Evolutionary conservation across 805 yeast genomes (phyloP).

Genomic region (Starmerella floricola): DNA sequence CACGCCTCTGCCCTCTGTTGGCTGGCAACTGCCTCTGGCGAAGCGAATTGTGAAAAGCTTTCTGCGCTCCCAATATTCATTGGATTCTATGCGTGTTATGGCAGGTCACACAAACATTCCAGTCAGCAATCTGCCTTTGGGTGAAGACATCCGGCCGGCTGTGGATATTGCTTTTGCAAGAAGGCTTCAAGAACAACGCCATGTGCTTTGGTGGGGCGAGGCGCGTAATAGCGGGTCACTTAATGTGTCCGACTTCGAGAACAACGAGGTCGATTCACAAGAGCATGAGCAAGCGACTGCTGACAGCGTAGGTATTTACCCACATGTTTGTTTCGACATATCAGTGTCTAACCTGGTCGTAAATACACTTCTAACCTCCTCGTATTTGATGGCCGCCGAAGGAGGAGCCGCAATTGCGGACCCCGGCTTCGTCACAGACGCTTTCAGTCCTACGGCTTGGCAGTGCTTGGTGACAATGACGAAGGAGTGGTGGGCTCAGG

Average conservation of each 20-base stretch:
- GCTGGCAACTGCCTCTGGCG: constrained; percentile 36
- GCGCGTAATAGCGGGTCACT: constrained; percentile 43
- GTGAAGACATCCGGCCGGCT: constrained; percentile 58
- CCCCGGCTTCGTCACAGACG: constrained; percentile 42
- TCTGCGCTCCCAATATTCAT: constrained; percentile 62
- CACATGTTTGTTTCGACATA: constrained; percentile 65
- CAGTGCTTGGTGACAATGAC: constrained; percentile 59
- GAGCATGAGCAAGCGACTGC: not conserved
- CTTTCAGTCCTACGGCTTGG: constrained; percentile 68
- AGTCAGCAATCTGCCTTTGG: constrained; percentile 63
- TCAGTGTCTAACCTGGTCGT: constrained; percentile 68
- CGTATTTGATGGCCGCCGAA: constrained; percentile 35
- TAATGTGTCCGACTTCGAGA: constrained; percentile 1
- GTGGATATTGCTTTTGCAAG: constrained; percentile 85
- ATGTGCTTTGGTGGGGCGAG: constrained; percentile 90
- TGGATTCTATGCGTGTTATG: constrained; percentile 49
- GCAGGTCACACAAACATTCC: constrained; percentile 73
- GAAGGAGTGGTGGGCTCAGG: constrained; percentile 70
- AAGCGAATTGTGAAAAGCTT: constrained; percentile 58
- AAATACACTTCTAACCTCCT: constrained; percentile 75
- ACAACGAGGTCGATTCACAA: not conserved
- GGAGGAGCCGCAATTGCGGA: constrained; percentile 26
- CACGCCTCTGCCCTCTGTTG: constrained; percentile 16
- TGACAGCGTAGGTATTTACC: constrained; percentile 68
- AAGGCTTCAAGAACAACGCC: constrained; percentile 46